Evolutionary conservation across 2,329 filamentous ascomycete genomes (phyloP).

Genomic region (Cordyceps cicadae): DNA sequence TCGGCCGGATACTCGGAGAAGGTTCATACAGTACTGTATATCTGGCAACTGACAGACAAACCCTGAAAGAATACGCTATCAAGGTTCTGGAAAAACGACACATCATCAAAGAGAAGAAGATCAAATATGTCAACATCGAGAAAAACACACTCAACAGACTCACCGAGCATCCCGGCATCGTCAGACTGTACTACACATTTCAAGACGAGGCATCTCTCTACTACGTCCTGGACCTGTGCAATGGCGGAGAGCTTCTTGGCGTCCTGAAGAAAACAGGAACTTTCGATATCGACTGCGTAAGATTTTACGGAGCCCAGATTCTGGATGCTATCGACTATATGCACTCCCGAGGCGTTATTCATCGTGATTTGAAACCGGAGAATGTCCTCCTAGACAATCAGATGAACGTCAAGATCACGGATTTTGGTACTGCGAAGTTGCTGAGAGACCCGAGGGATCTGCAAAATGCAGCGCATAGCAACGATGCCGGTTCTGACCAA

Average conservation of each 20-base stretch:
- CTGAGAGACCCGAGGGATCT: constrained; percentile 39
- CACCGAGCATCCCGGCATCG: constrained; percentile 92
- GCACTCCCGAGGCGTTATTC: constrained; percentile 92
- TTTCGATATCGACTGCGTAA: constrained; percentile 89
- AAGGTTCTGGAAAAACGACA: constrained; percentile 97
- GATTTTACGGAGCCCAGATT: constrained; percentile 93
- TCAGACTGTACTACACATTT: constrained; percentile 96
- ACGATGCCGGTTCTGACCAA: constrained; percentile 30
- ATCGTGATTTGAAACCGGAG: constrained; percentile 92
- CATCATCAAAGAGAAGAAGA: constrained; percentile 99
- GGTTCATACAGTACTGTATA: constrained; percentile 97
- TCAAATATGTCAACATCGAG: constrained; percentile 99
- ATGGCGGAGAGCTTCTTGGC: constrained; percentile 82
- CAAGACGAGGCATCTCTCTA: constrained; percentile 94
- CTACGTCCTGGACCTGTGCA: constrained; percentile 91
- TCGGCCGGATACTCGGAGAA: constrained; percentile 83
- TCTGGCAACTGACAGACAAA: constrained; percentile 86
- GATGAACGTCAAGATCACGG: constrained; percentile 97
- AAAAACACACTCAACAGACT: constrained; percentile 95
- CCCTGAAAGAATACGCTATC: constrained; percentile 91
- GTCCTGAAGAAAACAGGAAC: constrained; percentile 90
- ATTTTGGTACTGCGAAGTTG: constrained; percentile 97
- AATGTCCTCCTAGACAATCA: constrained; percentile 92
- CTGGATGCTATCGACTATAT: constrained; percentile 96
- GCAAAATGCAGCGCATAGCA: constrained; percentile 25